Base-by-base conservation (phyloP, 495 filamentous ascomycete genomes). In the Penicillium cosmopolitanum region DNA sequence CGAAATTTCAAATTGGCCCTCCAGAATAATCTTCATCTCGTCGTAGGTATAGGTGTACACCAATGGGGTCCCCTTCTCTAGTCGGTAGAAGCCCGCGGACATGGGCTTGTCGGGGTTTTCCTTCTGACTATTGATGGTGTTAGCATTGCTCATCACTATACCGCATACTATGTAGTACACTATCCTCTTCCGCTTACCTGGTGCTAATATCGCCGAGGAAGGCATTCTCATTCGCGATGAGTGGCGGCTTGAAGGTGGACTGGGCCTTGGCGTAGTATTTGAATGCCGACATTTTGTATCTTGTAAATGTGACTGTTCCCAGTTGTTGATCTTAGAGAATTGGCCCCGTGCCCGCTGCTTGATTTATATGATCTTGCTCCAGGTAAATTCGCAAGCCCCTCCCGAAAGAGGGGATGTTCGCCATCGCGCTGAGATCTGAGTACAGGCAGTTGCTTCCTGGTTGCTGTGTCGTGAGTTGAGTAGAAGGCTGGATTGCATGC, bases 21-120 rank as follows among this genome's bases (percentile, higher is more conserved):
- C 89, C 7, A 93, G 74, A 61, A 92, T 89, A 61, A 92, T 89
- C 77, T 91, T 91, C 84, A 84, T 90, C 75, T 91, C 89, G 62
- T 91, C 83, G 69, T 92, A 93, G 46, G 82, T 87, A 67, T 92
- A 91, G 35, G 78, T 84, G 72, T 92, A 92, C 23, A 89, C 83
- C 53, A 92, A 82, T 1, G 87, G 86, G 1, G 87, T 87, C 58
- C 89, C 88, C 58, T 88, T 88, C 65, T 90, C 87, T 25, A 91
- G 77, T 18, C 88, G 84, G 76, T 91, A 92, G 69, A 93, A 86
- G 35, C 89, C 89, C 40, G 79, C 72, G 0, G 84, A 84, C 70
- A 92, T 86, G 54, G 88, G 88, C 58, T 84, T 83, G 46, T 81
- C 80, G 25, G 86, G 74, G 67, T 87, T 80, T 60, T 81, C 67